These are phyloP conservation scores for Lodderomyces parapsilosis DNA, from an alignment of 1,139 yeast species.

Conservation along the genomic window DNA sequence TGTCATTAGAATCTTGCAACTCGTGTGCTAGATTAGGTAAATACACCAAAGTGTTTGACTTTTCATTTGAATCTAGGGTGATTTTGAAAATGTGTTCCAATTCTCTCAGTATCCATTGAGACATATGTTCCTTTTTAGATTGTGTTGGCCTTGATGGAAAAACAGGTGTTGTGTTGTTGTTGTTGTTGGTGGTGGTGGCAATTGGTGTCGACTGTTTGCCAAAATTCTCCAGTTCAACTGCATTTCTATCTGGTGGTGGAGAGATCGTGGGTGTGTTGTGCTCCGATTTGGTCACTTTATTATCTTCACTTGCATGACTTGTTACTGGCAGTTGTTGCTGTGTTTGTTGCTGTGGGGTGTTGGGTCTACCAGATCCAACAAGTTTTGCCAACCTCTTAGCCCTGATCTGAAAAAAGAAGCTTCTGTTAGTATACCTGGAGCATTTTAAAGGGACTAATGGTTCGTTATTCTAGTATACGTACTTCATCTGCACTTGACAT, in stretches of 20 bases:
- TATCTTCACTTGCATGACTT: neutral
- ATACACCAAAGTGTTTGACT: conserved; percentile 20
- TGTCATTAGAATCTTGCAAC: conserved; percentile 22
- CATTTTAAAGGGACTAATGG: neutral
- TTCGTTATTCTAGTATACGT: too few relatives aligned
- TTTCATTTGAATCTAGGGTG: conserved; percentile 20
- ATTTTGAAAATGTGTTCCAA: conserved; percentile 43
- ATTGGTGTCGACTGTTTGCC: conserved; percentile 1
- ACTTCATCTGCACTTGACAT: conserved; percentile 22
- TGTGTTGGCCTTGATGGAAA: conserved; percentile 2
- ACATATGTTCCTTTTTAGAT: conserved; percentile 20
- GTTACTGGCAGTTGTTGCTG: neutral
- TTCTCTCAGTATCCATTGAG: conserved; percentile 29
- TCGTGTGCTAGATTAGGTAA: conserved; percentile 41
- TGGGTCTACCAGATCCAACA: conserved; percentile 21
- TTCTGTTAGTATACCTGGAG: conserved; percentile 10
- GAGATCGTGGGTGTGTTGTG: neutral
- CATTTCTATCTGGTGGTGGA: neutral
- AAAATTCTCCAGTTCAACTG: neutral
- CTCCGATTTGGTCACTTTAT: neutral
- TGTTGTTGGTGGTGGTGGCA: conserved; percentile 2
- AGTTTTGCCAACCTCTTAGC: conserved; percentile 58
- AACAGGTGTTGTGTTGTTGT: neutral
- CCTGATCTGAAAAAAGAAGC: conserved; percentile 37
- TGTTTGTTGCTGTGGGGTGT: conserved; percentile 6